These are phyloP conservation scores for Colletotrichum chlorophyti DNA, from an alignment of 2,329 filamentous ascomycete species.

Conservation along the genomic window DNA sequence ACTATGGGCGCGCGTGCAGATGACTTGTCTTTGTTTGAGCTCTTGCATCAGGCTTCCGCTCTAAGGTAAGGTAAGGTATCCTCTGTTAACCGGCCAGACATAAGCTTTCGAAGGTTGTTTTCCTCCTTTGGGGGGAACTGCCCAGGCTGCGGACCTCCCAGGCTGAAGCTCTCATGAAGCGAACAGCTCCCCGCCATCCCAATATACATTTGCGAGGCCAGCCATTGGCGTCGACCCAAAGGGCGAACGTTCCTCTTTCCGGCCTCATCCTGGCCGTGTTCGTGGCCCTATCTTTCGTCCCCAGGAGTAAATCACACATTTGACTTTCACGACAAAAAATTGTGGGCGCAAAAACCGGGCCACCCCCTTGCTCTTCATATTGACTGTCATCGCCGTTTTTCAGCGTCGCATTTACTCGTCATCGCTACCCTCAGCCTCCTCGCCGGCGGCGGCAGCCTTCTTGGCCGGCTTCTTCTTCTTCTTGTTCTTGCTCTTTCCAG, in stretches of 20 bases:
- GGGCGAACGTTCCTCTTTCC: conserved; percentile 28
- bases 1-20: too few relatives aligned
- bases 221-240: conserved; percentile 33
- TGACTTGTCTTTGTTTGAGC: conserved; percentile 26
- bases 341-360: conserved; percentile 21
- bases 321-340: conserved; percentile 24
- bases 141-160: conserved; percentile 1
- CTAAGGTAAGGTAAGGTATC: not conserved
- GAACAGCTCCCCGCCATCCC: conserved; percentile 1
- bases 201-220: conserved; percentile 8
- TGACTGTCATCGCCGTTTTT: conserved; percentile 18
- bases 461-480: conserved; percentile 71
- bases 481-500: conserved; percentile 92
- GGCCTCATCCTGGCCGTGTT: conserved; percentile 17
- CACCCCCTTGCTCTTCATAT: conserved; percentile 19
- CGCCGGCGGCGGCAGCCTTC: conserved; percentile 46
- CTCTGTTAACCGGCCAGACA: not conserved
- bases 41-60: conserved; percentile 4
- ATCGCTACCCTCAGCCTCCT: conserved; percentile 41
- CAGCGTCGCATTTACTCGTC: conserved; percentile 38
- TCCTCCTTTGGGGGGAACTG: not conserved
- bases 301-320: conserved; percentile 22
- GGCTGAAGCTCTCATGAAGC: conserved; percentile 5
- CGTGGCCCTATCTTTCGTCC: conserved; percentile 8
- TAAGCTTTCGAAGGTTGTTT: not conserved